Evolutionary conservation across 371 early-diverging fungal genomes (phyloP).

Genomic region (Dichotomocladium elegans): DNA sequence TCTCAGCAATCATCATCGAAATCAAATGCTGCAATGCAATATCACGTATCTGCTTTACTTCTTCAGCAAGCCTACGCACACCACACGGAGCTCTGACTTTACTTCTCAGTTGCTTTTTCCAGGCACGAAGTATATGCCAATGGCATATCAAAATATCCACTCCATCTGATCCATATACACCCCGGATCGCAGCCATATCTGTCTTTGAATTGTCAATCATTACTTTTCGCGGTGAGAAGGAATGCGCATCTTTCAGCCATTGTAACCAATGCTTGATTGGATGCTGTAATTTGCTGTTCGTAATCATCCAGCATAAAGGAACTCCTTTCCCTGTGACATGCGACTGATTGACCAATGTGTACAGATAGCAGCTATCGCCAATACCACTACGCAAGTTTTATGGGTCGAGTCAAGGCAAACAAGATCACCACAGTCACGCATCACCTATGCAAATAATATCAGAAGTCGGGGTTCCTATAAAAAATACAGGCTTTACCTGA

Average conservation of each 20-base stretch:
- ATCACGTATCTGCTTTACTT: background rate
- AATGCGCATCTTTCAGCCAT: background rate
- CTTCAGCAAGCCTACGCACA: background rate
- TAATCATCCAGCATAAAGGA: slow-evolving; percentile 8
- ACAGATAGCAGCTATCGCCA: background rate
- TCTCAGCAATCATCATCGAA: slow-evolving; percentile 1
- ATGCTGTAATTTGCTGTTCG: slow-evolving; percentile 2
- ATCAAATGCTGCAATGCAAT: background rate
- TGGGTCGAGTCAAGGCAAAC: slow-evolving; percentile 5
- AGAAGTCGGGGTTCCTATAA: background rate
- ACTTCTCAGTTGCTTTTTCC: slow-evolving; percentile 2
- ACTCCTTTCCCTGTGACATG: slow-evolving; percentile 4
- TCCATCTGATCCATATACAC: background rate
- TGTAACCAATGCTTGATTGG: slow-evolving; percentile 1
- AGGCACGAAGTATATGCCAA: slow-evolving; percentile 6
- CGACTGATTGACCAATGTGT: background rate
- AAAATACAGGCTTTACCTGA: background rate
- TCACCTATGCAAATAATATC: background rate
- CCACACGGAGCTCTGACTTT: background rate
- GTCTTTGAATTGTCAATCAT: slow-evolving; percentile 11
- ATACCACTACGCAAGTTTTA: background rate
- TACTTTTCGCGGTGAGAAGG: background rate
- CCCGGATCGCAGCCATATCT: slow-evolving; percentile 3
- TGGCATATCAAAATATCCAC: background rate
- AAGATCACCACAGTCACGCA: background rate